These are phyloP conservation scores for Epichloe gansuensis DNA, from an alignment of 2,329 filamentous ascomycete genomes.

Conservation along the genomic window DNA sequence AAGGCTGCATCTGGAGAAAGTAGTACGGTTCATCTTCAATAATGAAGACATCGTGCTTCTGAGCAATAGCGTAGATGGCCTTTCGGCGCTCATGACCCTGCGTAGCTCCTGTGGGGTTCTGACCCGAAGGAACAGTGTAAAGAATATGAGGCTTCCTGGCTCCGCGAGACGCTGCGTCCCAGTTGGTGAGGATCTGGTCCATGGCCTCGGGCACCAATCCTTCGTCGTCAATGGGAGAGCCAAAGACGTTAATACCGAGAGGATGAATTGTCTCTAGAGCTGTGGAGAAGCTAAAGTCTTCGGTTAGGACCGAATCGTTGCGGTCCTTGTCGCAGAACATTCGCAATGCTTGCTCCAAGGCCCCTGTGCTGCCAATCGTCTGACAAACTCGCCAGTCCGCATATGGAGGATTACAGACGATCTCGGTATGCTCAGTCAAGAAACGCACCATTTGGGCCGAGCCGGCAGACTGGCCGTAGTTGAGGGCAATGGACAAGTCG, in stretches of 20 bases:
- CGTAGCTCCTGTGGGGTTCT: slow-evolving; percentile 85
- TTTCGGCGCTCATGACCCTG: slow-evolving; percentile 54
- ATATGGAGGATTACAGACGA: slow-evolving; percentile 78
- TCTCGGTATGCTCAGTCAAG: slow-evolving; percentile 89
- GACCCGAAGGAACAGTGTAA: slow-evolving; percentile 60
- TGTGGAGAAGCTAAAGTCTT: slow-evolving; percentile 84
- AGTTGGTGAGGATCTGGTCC: slow-evolving; percentile 37
- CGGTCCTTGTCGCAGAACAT: slow-evolving; percentile 62
- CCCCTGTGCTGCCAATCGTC: slow-evolving; percentile 75
- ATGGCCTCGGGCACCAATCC: slow-evolving; percentile 40
- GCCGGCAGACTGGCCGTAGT: slow-evolving; percentile 83
- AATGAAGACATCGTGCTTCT: slow-evolving; percentile 77
- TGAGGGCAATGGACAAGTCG: slow-evolving; percentile 80
- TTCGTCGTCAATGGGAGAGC: slow-evolving; percentile 39
- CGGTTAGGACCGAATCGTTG: slow-evolving; percentile 69
- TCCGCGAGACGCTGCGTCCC: slow-evolving; percentile 34
- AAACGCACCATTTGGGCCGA: slow-evolving; percentile 80
- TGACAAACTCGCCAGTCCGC: slow-evolving; percentile 79
- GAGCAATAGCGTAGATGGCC: slow-evolving; percentile 64
- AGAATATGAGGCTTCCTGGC: slow-evolving; percentile 41
- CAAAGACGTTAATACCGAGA: slow-evolving; percentile 39
- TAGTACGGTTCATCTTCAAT: slow-evolving; percentile 93
- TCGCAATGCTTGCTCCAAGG: slow-evolving; percentile 71
- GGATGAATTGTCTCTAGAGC: slow-evolving; percentile 46
- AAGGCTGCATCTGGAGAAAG: slow-evolving; percentile 79